A percentile compares a stretch with the other conserved stretches of the same genome.
phyloP scores from a whole-genome alignment of 768 basidiomycete species.

The Agaricus blazei region DNA sequence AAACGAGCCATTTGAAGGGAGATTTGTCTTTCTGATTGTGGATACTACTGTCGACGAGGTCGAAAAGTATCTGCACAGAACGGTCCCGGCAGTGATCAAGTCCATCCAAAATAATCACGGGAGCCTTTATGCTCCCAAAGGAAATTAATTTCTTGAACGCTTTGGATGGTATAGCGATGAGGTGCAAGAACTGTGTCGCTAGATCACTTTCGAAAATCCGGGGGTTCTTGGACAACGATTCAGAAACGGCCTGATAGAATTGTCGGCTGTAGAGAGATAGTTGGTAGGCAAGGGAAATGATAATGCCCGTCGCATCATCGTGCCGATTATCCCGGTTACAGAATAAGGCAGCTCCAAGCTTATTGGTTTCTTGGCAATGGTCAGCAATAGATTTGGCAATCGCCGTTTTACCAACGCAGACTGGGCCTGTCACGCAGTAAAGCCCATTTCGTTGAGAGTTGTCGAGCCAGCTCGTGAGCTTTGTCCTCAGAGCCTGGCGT shows the following conservation, averaged over 20 bases:
- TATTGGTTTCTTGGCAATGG: not conserved
- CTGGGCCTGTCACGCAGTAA: not conserved
- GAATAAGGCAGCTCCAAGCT: not conserved
- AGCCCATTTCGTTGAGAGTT: not conserved
- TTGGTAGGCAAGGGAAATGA: not conserved
- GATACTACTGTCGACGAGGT: not conserved
- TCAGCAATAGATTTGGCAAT: not conserved
- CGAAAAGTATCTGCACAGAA: not conserved
- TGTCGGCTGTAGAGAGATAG: not conserved
- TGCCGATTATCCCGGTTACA: not conserved
- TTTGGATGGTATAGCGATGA: not conserved
- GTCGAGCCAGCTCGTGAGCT: not conserved
- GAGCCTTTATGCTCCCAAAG: not conserved
- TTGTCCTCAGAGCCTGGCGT: not conserved
- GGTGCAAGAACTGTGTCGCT: not conserved
- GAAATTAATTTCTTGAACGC: not conserved
- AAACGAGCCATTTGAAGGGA: not conserved
- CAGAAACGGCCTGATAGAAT: not conserved
- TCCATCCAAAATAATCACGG: not conserved
- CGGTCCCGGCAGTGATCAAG: not conserved
- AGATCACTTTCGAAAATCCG: not conserved
- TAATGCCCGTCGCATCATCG: not conserved
- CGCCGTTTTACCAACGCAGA: not conserved
- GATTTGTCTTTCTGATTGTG: not conserved
- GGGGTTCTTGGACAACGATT: not conserved